Percentiles rank a stretch among this genome's conserved stretches.
These are phyloP conservation scores for Laburnicola sp. DNA, from an alignment of 2,329 filamentous ascomycete species.

Conservation along the genomic window DNA sequence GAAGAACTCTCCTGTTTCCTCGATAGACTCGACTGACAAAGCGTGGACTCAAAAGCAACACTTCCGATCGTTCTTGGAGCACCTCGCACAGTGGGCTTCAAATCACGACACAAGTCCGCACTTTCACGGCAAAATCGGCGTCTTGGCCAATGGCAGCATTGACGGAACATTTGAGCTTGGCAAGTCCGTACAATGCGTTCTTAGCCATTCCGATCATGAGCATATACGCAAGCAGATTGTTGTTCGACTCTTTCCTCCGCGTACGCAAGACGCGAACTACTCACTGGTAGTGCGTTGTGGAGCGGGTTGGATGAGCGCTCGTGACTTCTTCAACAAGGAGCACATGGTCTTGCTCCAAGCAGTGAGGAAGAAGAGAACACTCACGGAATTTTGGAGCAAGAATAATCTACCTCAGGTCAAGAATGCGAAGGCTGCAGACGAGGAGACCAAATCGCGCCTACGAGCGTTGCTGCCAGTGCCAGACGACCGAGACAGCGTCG, in stretches of 20 bases:
- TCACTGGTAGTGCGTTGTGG: constrained; percentile 33
- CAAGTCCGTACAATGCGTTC: constrained; percentile 31
- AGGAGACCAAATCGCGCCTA: not conserved
- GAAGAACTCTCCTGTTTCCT: constrained; percentile 7
- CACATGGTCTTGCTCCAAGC: constrained; percentile 23
- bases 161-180: constrained; percentile 24
- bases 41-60: constrained; percentile 23
- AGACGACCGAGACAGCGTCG: constrained; percentile 20
- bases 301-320: constrained; percentile 35
- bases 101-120: constrained; percentile 33
- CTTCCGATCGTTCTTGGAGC: constrained; percentile 24
- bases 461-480: constrained; percentile 8
- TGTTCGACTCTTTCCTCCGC: constrained; percentile 32
- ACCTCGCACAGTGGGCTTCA: constrained; percentile 31
- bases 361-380: not conserved
- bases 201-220: constrained; percentile 21
- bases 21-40: constrained; percentile 21
- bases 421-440: not conserved
- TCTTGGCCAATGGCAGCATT: constrained; percentile 13
- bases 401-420: not conserved
- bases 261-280: constrained; percentile 20
- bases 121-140: constrained; percentile 35
- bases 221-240: constrained; percentile 24
- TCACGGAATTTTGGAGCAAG: not conserved
- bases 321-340: constrained; percentile 33